These are phyloP conservation scores for Pisolithus microcarpus DNA, from an alignment of 768 basidiomycete genomes.

Conservation along the genomic window DNA sequence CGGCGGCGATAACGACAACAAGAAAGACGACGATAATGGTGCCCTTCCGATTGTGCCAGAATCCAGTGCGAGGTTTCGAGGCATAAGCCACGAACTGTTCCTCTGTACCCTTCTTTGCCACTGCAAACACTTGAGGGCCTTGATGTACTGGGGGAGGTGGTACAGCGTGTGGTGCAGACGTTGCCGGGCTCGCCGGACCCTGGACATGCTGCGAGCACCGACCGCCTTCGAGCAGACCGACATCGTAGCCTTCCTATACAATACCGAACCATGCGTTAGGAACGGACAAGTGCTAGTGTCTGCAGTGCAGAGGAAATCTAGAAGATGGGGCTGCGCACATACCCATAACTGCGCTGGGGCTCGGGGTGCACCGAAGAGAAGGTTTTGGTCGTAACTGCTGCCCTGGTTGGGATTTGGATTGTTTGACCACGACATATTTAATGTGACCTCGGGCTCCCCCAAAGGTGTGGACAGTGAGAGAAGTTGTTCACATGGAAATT, in stretches of 20 bases:
- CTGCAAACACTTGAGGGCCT: conserved; percentile 4
- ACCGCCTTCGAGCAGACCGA: conserved; percentile 34
- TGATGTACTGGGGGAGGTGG: background rate
- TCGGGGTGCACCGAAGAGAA: conserved; percentile 34
- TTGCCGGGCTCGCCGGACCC: conserved; percentile 9
- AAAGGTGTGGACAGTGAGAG: background rate
- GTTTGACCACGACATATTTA: conserved; percentile 18
- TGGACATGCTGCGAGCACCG: conserved; percentile 16
- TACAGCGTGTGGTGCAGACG: conserved; percentile 2
- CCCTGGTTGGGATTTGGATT: background rate
- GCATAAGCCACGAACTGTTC: conserved; percentile 8
- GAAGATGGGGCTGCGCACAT: conserved; percentile 7
- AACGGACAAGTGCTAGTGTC: too few species aligned
- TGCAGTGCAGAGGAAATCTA: background rate
- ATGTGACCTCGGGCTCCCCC: background rate
- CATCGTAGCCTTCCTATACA: conserved; percentile 47
- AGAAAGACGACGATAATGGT: conserved; percentile 33
- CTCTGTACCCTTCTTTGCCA: conserved; percentile 7
- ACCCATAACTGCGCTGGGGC: conserved; percentile 39
- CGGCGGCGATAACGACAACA: conserved; percentile 41
- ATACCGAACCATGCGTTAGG: background rate
- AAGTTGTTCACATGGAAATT: background rate
- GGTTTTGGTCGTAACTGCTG: conserved; percentile 30
- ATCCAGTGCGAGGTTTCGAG: conserved; percentile 24
- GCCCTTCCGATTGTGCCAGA: conserved; percentile 46